Evolutionary conservation across 805 yeast species (phyloP), one percentile per base, ranked within the genome.

Genomic region (Candida nanaspora): DNA sequence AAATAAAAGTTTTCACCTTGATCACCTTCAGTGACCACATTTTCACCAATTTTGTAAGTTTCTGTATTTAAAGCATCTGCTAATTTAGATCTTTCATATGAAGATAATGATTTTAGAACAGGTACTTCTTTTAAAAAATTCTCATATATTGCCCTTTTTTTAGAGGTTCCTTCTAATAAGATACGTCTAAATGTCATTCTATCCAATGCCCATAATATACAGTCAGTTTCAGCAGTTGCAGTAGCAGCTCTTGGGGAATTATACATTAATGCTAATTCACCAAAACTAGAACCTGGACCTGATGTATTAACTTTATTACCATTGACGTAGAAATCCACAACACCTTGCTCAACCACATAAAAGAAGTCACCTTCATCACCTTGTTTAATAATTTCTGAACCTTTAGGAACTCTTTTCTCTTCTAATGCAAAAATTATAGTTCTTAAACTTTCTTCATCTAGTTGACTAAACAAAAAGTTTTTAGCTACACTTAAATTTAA

Each of bases 171-270:
- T 52, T 91, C 96, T 55, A 89, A 70, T 45, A 93, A 72, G 47
- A 93, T 93, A 61, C 89, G 78, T 62, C 96, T 81, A 69, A 93
- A 93, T 1, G 97, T 89, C 55, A 82, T 68, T 56, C 98, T 78
- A 65, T 93, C 98, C 51, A 93, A 72, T 2, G 95, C 93, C 96
- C 96, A 91, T 39, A 91, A 70, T 26, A 78, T 77, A 53, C 82
- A 73, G 45, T 83, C 86, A 7, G 84, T 71, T 20, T 69, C 61
- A 9, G 96, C 89, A 22, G 73, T 53, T 1, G 86, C 97, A 1
- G 98, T 87, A 9, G 98, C 98, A 7, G 98, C 98, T 65, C 98
- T 80, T 46, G 97, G 97, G 16, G 96, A 80, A 62, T 93, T 91
- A 68, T 93, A 91, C 96, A 93, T 88, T 53, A 93, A 73, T 3